phyloP scores from a whole-genome alignment of 1,139 yeast species.

The Candida sp. region DNA sequence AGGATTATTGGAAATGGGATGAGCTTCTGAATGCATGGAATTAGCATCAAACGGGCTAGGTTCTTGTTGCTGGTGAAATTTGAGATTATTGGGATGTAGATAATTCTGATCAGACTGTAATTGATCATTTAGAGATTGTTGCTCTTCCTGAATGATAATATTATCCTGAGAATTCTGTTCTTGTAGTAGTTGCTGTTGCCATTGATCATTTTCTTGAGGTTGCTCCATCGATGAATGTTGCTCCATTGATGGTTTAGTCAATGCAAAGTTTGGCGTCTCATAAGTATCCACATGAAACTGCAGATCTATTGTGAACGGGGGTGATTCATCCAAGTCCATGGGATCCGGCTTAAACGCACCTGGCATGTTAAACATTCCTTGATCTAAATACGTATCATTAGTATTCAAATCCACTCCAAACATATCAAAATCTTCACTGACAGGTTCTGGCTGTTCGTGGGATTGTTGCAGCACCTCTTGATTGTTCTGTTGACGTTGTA shows the following conservation, averaged over 20 bases:
- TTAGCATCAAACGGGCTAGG: conserved; percentile 1
- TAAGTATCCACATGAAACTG: conserved; percentile 20
- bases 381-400: conserved; percentile 1
- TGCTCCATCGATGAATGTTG: background rate
- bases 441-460: background rate
- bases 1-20: background rate
- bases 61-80: background rate
- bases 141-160: background rate
- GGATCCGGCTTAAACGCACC: conserved; percentile 29
- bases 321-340: conserved; percentile 40
- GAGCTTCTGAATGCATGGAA: background rate
- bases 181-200: background rate
- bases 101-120: background rate
- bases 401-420: background rate
- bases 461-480: background rate
- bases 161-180: background rate
- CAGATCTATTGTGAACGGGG: conserved; percentile 39
- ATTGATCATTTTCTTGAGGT: background rate
- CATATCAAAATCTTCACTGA: background rate
- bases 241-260: background rate
- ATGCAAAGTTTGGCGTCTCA: background rate
- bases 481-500: background rate
- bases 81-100: background rate
- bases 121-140: background rate
- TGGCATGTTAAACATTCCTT: conserved; percentile 19